These are phyloP conservation scores for Scheffersomyces insectosa DNA, from an alignment of 1,139 yeast genomes.

Conservation along the genomic window DNA sequence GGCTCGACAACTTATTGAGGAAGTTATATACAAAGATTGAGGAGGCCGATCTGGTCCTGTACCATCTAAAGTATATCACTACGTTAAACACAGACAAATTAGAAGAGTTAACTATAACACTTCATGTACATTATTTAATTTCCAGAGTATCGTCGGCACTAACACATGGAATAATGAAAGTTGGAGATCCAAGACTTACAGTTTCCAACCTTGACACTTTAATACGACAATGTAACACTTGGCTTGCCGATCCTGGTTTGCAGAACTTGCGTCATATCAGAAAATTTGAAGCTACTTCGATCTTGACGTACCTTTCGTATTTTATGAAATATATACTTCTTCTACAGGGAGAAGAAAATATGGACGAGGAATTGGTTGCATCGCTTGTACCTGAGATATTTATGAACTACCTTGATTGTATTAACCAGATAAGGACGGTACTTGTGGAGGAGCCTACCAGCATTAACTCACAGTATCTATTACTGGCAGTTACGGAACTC, in stretches of 20 bases:
- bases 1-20: constrained; percentile 21
- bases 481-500: constrained; percentile 31
- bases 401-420: constrained; percentile 18
- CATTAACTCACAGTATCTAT: constrained; percentile 23
- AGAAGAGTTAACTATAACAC: constrained; percentile 19
- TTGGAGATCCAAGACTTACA: constrained; percentile 24
- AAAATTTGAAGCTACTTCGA: constrained; percentile 27
- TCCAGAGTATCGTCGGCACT: constrained; percentile 26
- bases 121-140: constrained; percentile 32
- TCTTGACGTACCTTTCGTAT: constrained; percentile 31
- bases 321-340: constrained; percentile 33
- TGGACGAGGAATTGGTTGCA: constrained; percentile 19
- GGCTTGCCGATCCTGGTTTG: constrained; percentile 24
- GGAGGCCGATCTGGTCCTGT: constrained; percentile 23
- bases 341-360: constrained; percentile 37
- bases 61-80: constrained; percentile 28
- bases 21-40: constrained; percentile 25
- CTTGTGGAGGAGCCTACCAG: not conserved
- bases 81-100: constrained; percentile 17
- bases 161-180: constrained; percentile 24
- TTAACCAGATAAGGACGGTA: constrained; percentile 7
- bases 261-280: constrained; percentile 15
- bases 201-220: constrained; percentile 25
- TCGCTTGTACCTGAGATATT: constrained; percentile 25
- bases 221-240: constrained; percentile 26